Evolutionary conservation across 2,329 filamentous ascomycete genomes (phyloP).

Genomic region (Verticillium albo-atrum): DNA sequence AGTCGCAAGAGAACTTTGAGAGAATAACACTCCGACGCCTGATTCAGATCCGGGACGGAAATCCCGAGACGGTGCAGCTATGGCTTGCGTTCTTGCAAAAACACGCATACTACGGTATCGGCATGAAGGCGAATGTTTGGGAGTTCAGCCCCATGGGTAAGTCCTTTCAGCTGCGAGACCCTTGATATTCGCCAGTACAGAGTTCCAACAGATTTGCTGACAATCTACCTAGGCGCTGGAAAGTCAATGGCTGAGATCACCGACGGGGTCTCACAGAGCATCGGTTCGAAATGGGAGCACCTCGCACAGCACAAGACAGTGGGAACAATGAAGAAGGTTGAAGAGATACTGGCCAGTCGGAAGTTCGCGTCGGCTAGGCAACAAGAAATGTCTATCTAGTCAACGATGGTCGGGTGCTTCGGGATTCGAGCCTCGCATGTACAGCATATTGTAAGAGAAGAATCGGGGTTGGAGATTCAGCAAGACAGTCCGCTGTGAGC

Average conservation of each 20-base stretch:
- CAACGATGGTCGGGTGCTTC: neutral
- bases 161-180: neutral
- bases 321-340: constrained; percentile 49
- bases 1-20: constrained; percentile 97
- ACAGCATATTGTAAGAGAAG: neutral
- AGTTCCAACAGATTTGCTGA: neutral
- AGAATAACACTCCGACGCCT: constrained; percentile 78
- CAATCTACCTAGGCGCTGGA: constrained; percentile 35
- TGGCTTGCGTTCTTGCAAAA: constrained; percentile 93
- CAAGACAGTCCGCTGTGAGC: neutral
- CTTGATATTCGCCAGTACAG: neutral
- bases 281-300: constrained; percentile 50
- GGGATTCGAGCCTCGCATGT: neutral
- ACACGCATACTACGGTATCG: constrained; percentile 91
- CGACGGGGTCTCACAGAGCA: constrained; percentile 33
- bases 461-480: neutral
- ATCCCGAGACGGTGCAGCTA: constrained; percentile 81
- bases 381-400: neutral
- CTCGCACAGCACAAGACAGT: constrained; percentile 48
- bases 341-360: constrained; percentile 51
- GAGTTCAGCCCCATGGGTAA: constrained; percentile 69
- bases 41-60: constrained; percentile 89
- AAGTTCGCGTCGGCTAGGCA: constrained; percentile 29
- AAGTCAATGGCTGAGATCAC: constrained; percentile 47
- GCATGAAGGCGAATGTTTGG: constrained; percentile 98